Conservation (phyloP, 2,329 filamentous ascomycete species). For the Exophiala mesophila region DNA sequence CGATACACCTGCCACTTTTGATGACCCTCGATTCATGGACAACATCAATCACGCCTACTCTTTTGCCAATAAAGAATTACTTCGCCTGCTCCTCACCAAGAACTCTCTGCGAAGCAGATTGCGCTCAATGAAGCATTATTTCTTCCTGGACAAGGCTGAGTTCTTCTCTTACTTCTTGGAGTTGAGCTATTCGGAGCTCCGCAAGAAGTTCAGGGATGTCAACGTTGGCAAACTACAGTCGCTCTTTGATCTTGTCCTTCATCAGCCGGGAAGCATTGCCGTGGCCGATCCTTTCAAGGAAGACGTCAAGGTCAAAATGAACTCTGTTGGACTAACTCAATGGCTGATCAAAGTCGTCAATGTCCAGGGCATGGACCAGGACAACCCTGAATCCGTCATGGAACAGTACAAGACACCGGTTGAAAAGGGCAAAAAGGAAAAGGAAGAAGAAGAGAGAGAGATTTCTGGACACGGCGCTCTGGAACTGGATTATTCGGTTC, state of each 20-base stretch:
- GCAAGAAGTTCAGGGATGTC: slow-evolving; percentile 80
- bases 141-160: slow-evolving; percentile 95
- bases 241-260: slow-evolving; percentile 86
- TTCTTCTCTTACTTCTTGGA: slow-evolving; percentile 99
- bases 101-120: slow-evolving; percentile 84
- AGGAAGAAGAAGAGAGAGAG: slow-evolving; percentile 80
- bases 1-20: slow-evolving; percentile 87
- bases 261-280: slow-evolving; percentile 92
- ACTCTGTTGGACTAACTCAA: slow-evolving; percentile 85
- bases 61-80: slow-evolving; percentile 87
- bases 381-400: slow-evolving; percentile 55
- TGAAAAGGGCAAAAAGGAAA: slow-evolving; percentile 56
- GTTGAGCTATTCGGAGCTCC: slow-evolving; percentile 79
- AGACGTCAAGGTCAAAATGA: slow-evolving; percentile 96
- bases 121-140: slow-evolving; percentile 94
- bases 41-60: slow-evolving; percentile 95
- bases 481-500: slow-evolving; percentile 89
- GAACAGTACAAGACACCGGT: slow-evolving; percentile 71
- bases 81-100: slow-evolving; percentile 85
- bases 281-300: slow-evolving; percentile 96
- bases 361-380: slow-evolving; percentile 90
- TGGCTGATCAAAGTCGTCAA: slow-evolving; percentile 95
- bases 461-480: slow-evolving; percentile 87
- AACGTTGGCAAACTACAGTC: slow-evolving; percentile 93
- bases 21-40: slow-evolving; percentile 85